phyloP scores from a whole-genome alignment of 352 stramenopile genomes.

The Globisporangium sylvaticum region DNA sequence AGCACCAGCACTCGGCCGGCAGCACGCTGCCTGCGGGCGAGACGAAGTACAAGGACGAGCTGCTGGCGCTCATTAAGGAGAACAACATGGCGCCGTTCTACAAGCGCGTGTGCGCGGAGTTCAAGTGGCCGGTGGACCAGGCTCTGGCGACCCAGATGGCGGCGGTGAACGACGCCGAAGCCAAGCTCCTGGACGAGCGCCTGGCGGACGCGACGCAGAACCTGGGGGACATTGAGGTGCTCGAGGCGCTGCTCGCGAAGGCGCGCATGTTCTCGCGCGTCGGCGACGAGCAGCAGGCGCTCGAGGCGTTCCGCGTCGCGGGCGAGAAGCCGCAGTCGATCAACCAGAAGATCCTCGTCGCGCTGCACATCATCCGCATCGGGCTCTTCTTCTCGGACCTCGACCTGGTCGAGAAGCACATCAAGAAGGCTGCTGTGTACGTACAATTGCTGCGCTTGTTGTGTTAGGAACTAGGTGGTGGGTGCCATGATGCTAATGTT shows the following conservation, averaged over 20 bases:
- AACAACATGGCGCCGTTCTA: conserved; percentile 84
- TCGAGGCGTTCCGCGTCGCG: conserved; percentile 90
- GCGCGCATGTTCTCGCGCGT: conserved; percentile 93
- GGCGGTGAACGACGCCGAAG: conserved; percentile 55
- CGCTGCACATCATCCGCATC: conserved; percentile 92
- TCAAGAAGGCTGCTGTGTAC: conserved; percentile 85
- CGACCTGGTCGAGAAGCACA: conserved; percentile 78
- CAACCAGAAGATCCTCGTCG: conserved; percentile 97
- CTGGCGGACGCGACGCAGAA: conserved; percentile 94
- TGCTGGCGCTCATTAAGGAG: conserved; percentile 60
- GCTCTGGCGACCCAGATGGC: conserved; percentile 57
- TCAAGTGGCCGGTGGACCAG: conserved; percentile 59
- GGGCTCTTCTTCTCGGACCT: conserved; percentile 87
- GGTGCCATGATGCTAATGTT: not conserved
- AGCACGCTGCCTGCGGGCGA: conserved; percentile 36
- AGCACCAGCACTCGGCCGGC: conserved; percentile 50
- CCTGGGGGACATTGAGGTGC: conserved; percentile 96
- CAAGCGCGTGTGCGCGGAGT: conserved; percentile 59
- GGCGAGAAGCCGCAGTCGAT: conserved; percentile 93
- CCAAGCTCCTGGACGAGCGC: conserved; percentile 82
- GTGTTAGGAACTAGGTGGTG: not conserved
- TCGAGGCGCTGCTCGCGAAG: conserved; percentile 92
- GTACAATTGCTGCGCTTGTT: conserved; percentile 10
- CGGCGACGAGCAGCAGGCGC: conserved; percentile 87
- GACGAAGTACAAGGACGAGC: conserved; percentile 35